Base-by-base conservation (phyloP, 257 asterid genomes). In the Jacaranda mimosifolia region DNA sequence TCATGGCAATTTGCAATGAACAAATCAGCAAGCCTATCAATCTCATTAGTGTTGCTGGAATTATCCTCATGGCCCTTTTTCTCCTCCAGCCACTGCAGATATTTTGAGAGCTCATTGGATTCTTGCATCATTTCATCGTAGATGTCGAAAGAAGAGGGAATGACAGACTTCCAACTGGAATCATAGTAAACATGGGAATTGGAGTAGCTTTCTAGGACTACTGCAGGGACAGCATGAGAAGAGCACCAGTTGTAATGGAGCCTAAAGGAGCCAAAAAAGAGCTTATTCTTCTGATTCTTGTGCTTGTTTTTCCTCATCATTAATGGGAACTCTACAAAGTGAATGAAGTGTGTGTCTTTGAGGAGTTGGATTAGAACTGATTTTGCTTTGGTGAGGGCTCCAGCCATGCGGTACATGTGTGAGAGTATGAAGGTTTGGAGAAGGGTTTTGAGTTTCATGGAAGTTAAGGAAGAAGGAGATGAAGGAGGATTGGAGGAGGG, bases 51-150 rank as follows among this genome's bases (percentile, higher is more conserved):
- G 58, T 5, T 8, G 48, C 45, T 59, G 1, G 81, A 53, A 12
- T 82, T 81, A 15, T 77, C 68, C n/a, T 56, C 68, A 17, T 46
- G 46, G 8, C 75, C 88, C 26, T 86, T 89, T 60, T 89, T 94
- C 63, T 89, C 96, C 80, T 93, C 98, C 15, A 93, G 98, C 97
- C 98, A 93, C 19, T 85, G 90, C 63, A 93, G 82, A 77, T 93
- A 93, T 38, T 80, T 83, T 0, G 92, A 78, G 9, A 93, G 93
- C 64, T 86, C 88, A 3, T 63, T 68, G 0, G 88, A 72, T 46
- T 76, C 84, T 3, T 72, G 70, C 19, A 3, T 32, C 40, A 13
- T 49, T 14, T 65, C 83, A 3, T 39, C 85, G 39, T 39, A 77
- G 4, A 6, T 3, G 5, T 76, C 82, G 14, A 59, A 46, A 12